phyloP scores from a whole-genome alignment of 331 rosid species.

The Erythrophleum ivorense region DNA sequence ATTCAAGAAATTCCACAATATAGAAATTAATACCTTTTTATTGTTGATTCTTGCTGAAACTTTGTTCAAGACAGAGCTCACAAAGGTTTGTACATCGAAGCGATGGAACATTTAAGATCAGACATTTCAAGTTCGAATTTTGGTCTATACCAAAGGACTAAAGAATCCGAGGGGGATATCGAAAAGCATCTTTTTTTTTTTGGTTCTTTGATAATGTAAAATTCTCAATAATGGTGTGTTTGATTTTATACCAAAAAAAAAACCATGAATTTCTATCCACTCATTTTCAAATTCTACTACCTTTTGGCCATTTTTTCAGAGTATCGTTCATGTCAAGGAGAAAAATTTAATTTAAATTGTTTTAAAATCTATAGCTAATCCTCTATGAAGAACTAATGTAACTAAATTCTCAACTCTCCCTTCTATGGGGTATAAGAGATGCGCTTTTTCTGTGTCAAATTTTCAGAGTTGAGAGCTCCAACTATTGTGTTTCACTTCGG shows the following conservation, averaged over 20 bases:
- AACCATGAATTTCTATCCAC: constrained; percentile 34
- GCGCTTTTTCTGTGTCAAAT: too few relatives aligned
- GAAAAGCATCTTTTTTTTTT: not conserved
- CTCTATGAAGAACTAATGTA: too few relatives aligned
- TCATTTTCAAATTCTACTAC: constrained; percentile 22
- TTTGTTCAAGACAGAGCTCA: not conserved
- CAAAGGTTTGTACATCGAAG: constrained; percentile 1
- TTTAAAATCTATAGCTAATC: too few relatives aligned
- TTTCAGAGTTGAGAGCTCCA: too few relatives aligned
- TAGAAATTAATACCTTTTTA: not conserved
- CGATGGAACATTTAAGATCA: constrained; percentile 22
- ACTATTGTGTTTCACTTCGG: too few relatives aligned
- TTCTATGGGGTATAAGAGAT: too few relatives aligned
- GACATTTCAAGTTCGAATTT: constrained; percentile 18
- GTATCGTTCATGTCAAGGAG: constrained; percentile 24
- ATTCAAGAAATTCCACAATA: not conserved
- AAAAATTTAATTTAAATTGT: too few relatives aligned
- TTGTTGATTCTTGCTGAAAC: not conserved
- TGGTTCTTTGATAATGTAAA: not conserved
- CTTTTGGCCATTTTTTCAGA: constrained; percentile 18
- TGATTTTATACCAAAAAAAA: not conserved
- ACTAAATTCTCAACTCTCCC: too few relatives aligned
- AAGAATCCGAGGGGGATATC: constrained; percentile 11
- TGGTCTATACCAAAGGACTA: constrained; percentile 12
- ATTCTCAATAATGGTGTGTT: constrained; percentile 1